A percentile compares a stretch with the other conserved stretches of the same genome.
These are phyloP conservation scores for Boletus vermiculosoides DNA, from an alignment of 768 basidiomycete species.

Conservation along the genomic window DNA sequence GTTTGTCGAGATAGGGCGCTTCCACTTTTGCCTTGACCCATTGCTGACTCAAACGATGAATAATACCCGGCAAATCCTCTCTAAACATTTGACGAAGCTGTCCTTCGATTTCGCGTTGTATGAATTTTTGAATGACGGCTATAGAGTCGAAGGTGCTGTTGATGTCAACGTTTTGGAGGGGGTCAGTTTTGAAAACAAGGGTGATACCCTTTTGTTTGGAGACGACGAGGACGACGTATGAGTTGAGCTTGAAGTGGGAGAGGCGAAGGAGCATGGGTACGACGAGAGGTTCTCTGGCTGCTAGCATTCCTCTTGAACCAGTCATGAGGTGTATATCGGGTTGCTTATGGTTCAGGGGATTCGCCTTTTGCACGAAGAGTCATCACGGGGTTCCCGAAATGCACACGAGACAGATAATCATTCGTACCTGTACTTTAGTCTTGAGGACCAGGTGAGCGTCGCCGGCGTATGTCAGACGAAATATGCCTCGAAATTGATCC, in stretches of 20 bases:
- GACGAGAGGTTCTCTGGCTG: slow-evolving; percentile 91
- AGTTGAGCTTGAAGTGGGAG: slow-evolving; percentile 90
- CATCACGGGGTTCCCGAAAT: neutral
- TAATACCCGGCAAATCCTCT: slow-evolving; percentile 94
- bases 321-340: slow-evolving; percentile 86
- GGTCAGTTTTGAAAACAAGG: slow-evolving; percentile 99
- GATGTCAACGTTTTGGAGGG: slow-evolving; percentile 96
- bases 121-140: slow-evolving; percentile 95
- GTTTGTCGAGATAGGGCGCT: slow-evolving; percentile 75
- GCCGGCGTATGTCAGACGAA: slow-evolving; percentile 90
- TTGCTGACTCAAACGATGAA: slow-evolving; percentile 91
- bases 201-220: slow-evolving; percentile 98
- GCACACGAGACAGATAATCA: neutral
- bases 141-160: slow-evolving; percentile 98
- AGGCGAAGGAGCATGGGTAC: slow-evolving; percentile 98
- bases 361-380: slow-evolving; percentile 57
- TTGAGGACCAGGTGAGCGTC: slow-evolving; percentile 86
- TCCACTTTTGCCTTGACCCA: slow-evolving; percentile 96
- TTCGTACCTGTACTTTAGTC: slow-evolving; percentile 86
- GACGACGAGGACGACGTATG: slow-evolving; percentile 96
- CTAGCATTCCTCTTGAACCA: slow-evolving; percentile 83
- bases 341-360: slow-evolving; percentile 91
- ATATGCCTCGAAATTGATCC: slow-evolving; percentile 96
- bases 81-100: slow-evolving; percentile 98
- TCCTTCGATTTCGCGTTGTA: slow-evolving; percentile 95